These are phyloP conservation scores for Elongisporangium prolatum DNA, from an alignment of 352 stramenopile genomes.

Conservation along the genomic window DNA sequence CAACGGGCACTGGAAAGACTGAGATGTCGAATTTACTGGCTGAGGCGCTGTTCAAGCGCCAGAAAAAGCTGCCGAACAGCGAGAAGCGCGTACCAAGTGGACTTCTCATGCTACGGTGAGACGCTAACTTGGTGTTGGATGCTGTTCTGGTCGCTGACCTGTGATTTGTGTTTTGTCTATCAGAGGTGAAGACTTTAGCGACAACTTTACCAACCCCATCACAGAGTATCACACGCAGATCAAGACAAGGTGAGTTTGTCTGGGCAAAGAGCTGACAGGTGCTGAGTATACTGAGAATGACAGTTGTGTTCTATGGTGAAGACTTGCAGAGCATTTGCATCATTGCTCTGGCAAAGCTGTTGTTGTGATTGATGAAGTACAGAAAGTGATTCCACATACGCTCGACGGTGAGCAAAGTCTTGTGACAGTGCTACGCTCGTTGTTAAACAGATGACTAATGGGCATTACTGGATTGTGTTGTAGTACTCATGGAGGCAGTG, in stretches of 20 bases:
- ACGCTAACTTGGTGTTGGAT: neutral
- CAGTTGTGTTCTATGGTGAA: conserved; percentile 12
- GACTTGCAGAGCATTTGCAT: conserved; percentile 74
- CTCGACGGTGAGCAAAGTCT: conserved; percentile 61
- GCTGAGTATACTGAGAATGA: conserved; percentile 2
- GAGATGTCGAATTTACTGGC: conserved; percentile 84
- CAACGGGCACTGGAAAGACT: conserved; percentile 89
- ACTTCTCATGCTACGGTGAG: conserved; percentile 72
- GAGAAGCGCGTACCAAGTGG: conserved; percentile 63
- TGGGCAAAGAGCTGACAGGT: neutral
- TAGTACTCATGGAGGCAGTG: conserved; percentile 76
- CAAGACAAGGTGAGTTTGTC: conserved; percentile 47
- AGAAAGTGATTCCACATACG: conserved; percentile 89
- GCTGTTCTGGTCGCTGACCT: neutral
- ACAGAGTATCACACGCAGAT: conserved; percentile 84
- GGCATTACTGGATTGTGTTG: neutral
- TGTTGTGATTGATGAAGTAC: conserved; percentile 90
- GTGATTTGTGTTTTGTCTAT: neutral
- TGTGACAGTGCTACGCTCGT: conserved; percentile 1
- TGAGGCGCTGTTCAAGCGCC: conserved; percentile 79
- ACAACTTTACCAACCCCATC: conserved; percentile 79
- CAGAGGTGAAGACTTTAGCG: conserved; percentile 83
- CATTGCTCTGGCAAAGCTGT: conserved; percentile 83
- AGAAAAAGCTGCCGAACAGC: conserved; percentile 62
- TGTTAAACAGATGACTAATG: neutral